Percentiles rank a stretch among this genome's conserved stretches.
phyloP scores from a whole-genome alignment of 148 eudicot species.

The Dianthus caryophyllus region DNA sequence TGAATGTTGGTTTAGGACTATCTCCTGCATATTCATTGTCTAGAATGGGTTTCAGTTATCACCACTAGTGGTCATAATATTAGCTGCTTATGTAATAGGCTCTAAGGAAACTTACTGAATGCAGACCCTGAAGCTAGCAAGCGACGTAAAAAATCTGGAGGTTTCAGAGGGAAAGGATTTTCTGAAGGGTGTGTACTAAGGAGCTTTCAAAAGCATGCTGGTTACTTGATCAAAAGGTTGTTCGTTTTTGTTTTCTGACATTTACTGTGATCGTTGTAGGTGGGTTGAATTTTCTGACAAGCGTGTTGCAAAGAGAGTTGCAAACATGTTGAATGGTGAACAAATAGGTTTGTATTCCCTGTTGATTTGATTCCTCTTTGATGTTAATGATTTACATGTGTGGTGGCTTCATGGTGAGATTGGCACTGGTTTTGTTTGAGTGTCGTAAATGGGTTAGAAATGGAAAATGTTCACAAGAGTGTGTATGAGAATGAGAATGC shows the following conservation, averaged over 20 bases:
- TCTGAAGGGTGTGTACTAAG: slow-evolving; percentile 71
- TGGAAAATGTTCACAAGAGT: not conserved
- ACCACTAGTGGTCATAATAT: not conserved
- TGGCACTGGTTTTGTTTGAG: not conserved
- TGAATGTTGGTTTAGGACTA: not conserved
- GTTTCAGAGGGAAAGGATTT: slow-evolving; percentile 75
- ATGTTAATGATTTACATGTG: not conserved
- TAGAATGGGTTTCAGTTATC: not conserved
- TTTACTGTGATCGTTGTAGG: slow-evolving; percentile 38
- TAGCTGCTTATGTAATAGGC: not conserved
- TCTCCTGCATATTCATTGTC: not conserved
- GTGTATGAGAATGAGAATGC: slow-evolving; percentile 9
- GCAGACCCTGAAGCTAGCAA: slow-evolving; percentile 56
- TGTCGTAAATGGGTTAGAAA: too few relatives aligned
- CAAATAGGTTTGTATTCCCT: slow-evolving; percentile 58
- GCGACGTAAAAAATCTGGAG: slow-evolving; percentile 64
- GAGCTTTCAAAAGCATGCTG: not conserved
- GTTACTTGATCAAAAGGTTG: not conserved
- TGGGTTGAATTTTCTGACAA: slow-evolving; percentile 91
- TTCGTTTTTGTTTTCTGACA: not conserved
- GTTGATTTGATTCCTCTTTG: not conserved
- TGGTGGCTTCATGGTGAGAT: not conserved
- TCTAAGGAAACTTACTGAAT: slow-evolving; percentile 5
- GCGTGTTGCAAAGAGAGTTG: slow-evolving; percentile 68
- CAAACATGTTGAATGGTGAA: slow-evolving; percentile 73